A percentile compares a stretch with the other conserved stretches of the same genome.
These are phyloP conservation scores for Candida germanica DNA, from an alignment of 805 yeast genomes.

Conservation along the genomic window DNA sequence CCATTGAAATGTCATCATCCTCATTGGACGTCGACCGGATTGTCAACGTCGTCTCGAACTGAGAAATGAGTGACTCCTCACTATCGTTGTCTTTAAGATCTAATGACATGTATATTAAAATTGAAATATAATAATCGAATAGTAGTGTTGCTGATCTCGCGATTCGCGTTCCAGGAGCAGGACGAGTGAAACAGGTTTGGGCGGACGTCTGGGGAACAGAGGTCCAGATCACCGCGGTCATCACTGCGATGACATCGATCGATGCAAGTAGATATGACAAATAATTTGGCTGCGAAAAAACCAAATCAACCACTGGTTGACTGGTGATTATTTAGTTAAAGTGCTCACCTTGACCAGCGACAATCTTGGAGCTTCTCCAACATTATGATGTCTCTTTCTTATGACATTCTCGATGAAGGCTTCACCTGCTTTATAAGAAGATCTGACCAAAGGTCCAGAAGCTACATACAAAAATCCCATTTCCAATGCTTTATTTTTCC, in stretches of 20 bases:
- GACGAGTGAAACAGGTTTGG: too few species aligned
- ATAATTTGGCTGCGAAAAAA: too few species aligned
- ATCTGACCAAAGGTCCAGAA: conserved; percentile 93
- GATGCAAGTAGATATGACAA: too few species aligned
- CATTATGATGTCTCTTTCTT: conserved; percentile 62
- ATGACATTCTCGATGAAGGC: conserved; percentile 92
- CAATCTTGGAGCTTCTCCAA: conserved; percentile 39
- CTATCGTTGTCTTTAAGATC: conserved; percentile 22
- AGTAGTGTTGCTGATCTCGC: not conserved
- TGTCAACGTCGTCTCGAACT: conserved; percentile 43
- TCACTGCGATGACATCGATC: too few species aligned
- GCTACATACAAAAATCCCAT: conserved; percentile 96
- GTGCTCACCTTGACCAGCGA: conserved; percentile 15
- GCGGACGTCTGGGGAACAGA: too few species aligned
- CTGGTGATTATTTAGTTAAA: too few species aligned
- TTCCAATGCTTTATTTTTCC: conserved; percentile 83
- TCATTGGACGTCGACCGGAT: conserved; percentile 38
- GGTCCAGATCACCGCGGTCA: too few species aligned
- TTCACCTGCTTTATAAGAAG: conserved; percentile 98
- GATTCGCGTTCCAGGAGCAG: too few species aligned
- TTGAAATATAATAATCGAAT: too few species aligned
- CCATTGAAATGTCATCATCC: conserved; percentile 39
- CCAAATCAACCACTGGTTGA: too few species aligned
- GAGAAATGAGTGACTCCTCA: conserved; percentile 39
- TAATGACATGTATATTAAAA: too few species aligned